Evolutionary conservation across 345 rosid species (phyloP).

Genomic region (Sonneratia alba): DNA sequence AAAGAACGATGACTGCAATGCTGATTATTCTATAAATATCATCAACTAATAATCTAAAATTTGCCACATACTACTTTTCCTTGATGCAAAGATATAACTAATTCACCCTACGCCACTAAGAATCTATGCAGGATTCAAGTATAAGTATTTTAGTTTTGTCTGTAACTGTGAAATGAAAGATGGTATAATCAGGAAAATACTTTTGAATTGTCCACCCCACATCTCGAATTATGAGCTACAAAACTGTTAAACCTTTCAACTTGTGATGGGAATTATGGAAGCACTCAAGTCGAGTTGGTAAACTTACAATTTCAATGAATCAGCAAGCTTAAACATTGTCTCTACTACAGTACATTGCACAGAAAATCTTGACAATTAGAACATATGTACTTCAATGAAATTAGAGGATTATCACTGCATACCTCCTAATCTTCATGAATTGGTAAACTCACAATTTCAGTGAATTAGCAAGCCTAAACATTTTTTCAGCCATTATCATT

Average conservation of each 20-base stretch:
- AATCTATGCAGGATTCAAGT: not conserved
- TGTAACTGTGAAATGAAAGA: not conserved
- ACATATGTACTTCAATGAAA: not conserved
- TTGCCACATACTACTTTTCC: not conserved
- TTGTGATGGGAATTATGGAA: not conserved
- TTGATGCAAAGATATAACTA: not conserved
- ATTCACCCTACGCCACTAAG: not conserved
- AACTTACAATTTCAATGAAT: not conserved
- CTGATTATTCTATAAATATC: not conserved
- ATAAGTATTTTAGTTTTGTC: not conserved
- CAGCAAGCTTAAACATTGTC: not conserved
- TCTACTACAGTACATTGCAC: not conserved
- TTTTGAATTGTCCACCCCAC: too few species aligned
- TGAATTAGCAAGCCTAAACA: not conserved
- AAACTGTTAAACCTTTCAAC: not conserved
- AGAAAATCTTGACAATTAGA: not conserved
- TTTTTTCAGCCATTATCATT: not conserved
- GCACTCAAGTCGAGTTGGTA: not conserved
- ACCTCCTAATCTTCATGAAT: conserved; percentile 54
- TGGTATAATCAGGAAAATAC: not conserved
- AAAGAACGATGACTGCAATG: not conserved
- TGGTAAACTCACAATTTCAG: not conserved
- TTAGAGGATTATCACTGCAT: not conserved
- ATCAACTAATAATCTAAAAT: not conserved
- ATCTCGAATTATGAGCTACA: not conserved